Conservation (phyloP, 225 moss, liverwort and hornwort species). For the Physcomitrellopsis africana region DNA sequence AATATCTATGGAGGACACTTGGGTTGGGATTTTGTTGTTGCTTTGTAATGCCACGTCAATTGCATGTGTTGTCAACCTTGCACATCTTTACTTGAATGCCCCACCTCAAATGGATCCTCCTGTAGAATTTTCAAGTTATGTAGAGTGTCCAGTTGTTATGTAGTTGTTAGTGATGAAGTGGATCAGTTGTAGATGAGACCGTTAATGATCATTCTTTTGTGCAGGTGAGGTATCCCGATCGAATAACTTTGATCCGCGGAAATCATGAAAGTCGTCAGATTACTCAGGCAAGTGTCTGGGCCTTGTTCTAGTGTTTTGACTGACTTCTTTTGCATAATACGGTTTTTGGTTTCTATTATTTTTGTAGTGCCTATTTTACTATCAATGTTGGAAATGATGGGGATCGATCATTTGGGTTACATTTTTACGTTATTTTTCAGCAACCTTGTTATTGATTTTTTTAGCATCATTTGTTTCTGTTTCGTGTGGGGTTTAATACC, state of each 20-base stretch:
- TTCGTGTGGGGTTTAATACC: slow-evolving; percentile 10
- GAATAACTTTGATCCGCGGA: slow-evolving; percentile 99
- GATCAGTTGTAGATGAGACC: slow-evolving; percentile 7
- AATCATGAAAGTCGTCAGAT: slow-evolving; percentile 99
- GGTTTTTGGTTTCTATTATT: slow-evolving; percentile 6
- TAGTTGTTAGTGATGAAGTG: slow-evolving; percentile 7
- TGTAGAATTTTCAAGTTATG: slow-evolving; percentile 16
- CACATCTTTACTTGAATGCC: not conserved
- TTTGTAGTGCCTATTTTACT: not conserved
- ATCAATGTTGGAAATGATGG: not conserved
- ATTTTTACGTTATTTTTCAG: not conserved
- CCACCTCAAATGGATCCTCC: slow-evolving; percentile 1
- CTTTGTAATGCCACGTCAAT: not conserved
- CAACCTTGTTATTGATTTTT: not conserved
- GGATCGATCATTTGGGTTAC: not conserved
- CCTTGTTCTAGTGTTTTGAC: not conserved
- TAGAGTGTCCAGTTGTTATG: slow-evolving; percentile 18
- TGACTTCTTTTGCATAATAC: not conserved
- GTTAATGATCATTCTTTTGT: slow-evolving; percentile 28
- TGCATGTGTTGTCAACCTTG: slow-evolving; percentile 2
- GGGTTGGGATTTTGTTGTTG: not conserved
- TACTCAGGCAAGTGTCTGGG: slow-evolving; percentile 69
- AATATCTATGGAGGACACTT: too few relatives aligned
- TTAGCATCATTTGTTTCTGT: not conserved
- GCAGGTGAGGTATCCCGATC: slow-evolving; percentile 98